Percentiles rank a stretch among this genome's conserved stretches.
phyloP scores from a whole-genome alignment of 495 filamentous ascomycete species.

The Rhypophila decipiens region DNA sequence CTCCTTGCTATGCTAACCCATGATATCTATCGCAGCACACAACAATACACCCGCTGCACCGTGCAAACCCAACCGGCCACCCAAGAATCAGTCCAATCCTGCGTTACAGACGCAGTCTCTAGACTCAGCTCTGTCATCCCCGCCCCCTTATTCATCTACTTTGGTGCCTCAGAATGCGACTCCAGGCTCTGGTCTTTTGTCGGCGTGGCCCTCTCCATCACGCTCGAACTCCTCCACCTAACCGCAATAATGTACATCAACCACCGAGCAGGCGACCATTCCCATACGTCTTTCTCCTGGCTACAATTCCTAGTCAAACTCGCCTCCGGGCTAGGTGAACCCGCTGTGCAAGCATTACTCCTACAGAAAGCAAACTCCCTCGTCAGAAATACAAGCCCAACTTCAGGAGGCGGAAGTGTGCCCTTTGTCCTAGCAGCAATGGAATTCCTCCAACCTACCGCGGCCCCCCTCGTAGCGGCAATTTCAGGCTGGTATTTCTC shows the following conservation, averaged over 20 bases:
- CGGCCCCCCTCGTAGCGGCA: not conserved
- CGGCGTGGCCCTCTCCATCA: constrained; percentile 3
- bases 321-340: constrained; percentile 2
- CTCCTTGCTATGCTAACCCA: too few relatives aligned
- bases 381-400: not conserved
- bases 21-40: too few relatives aligned
- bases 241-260: not conserved
- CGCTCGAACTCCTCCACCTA: constrained; percentile 2
- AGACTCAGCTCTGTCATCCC: not conserved
- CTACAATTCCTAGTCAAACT: constrained; percentile 6
- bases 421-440: not conserved
- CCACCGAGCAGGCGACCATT: too few relatives aligned
- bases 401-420: too few relatives aligned
- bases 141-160: constrained; percentile 4
- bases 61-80: not conserved
- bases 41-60: constrained; percentile 3
- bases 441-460: not conserved
- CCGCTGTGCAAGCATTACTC: not conserved
- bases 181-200: not conserved
- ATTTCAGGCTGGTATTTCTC: not conserved
- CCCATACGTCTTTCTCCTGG: not conserved
- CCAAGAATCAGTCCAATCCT: not conserved
- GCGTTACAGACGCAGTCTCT: not conserved
- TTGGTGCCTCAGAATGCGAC: constrained; percentile 1
- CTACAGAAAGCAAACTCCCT: not conserved